These are phyloP conservation scores for Solanum pinnatisectum DNA, from an alignment of 257 asterid species.

Conservation along the genomic window DNA sequence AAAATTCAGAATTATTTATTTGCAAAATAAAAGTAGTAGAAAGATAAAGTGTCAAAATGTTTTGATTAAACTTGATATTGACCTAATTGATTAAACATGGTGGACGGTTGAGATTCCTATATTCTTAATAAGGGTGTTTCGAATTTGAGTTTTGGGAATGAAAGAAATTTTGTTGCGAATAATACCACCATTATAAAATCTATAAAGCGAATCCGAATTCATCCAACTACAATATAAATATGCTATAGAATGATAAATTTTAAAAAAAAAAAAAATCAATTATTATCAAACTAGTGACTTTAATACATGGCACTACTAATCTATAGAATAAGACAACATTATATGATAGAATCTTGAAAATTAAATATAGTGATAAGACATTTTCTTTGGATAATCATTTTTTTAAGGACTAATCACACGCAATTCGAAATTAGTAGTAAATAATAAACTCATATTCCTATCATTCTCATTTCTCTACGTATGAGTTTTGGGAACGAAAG, in stretches of 20 bases:
- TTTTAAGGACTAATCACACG: background rate
- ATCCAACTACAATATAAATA: background rate
- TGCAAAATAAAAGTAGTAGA: background rate
- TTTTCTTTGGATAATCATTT: background rate
- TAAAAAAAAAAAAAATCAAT: background rate
- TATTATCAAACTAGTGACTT: background rate
- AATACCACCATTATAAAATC: no score
- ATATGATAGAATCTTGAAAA: background rate
- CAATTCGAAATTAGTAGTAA: background rate
- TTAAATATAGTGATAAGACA: background rate
- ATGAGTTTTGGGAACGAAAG: background rate
- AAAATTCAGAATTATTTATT: background rate
- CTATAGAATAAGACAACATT: background rate
- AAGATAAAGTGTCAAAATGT: background rate
- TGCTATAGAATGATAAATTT: no score
- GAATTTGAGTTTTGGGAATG: background rate
- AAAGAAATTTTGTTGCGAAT: rapidly evolving
- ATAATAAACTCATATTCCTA: background rate
- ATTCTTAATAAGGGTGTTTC: no score
- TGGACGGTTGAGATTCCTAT: no score
- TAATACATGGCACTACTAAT: background rate
- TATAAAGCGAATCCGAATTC: background rate
- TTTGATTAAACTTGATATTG: background rate
- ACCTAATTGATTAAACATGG: background rate
- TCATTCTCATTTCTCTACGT: background rate